Evolutionary conservation across 73 alveolate species (phyloP), one percentile per base, ranked within the genome.

Genomic region (Tetrahymena thermophila): DNA sequence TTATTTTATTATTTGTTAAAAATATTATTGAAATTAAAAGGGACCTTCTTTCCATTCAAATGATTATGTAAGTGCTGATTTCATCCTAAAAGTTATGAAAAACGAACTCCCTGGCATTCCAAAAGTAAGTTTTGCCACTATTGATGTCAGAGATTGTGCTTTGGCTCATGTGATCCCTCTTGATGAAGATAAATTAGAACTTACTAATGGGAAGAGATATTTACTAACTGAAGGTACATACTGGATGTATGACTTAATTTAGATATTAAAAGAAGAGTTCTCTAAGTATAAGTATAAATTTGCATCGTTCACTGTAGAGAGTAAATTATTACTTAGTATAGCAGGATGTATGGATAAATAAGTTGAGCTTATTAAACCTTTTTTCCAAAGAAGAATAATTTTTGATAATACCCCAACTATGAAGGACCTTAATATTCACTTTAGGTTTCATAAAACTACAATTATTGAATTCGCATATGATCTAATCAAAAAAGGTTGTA

Each of bases 111-210:
- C 97, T 93, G 95, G 97, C n/a, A 28, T 94, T 56, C 96, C 98
- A 28, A 56, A 37, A 21, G 83, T 97, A 28, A 34, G 50, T 9
- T 10, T 97, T 28, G 95, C 96, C 23, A 34, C 85, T 31, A 97
- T 97, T 8, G 98, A 97, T 93, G 98, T 97, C 4, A 84, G 98
- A 89, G 98, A 97, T 94, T 95, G 56, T 17, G 98, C 98, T 35
- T 93, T 85, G 9, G 98, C 98, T 34, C 98, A 97, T 93, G 38
- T 94, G 3, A 23, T 50, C 35, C 98, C 97, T n/a, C 34, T 96
- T 21, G 40, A 84, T 21, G 94, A 71, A 71, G 89, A 71, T 71
- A 71, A 28, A 34, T 71, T 56, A n/a, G 56, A 85, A 43, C 95
- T 93, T 5, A 96, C 97, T n/a, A 85, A 93, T 42, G 96, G 96